Evolutionary conservation across 169 alveolate genomes (phyloP).

Genomic region (Plasmodium coatneyi): DNA sequence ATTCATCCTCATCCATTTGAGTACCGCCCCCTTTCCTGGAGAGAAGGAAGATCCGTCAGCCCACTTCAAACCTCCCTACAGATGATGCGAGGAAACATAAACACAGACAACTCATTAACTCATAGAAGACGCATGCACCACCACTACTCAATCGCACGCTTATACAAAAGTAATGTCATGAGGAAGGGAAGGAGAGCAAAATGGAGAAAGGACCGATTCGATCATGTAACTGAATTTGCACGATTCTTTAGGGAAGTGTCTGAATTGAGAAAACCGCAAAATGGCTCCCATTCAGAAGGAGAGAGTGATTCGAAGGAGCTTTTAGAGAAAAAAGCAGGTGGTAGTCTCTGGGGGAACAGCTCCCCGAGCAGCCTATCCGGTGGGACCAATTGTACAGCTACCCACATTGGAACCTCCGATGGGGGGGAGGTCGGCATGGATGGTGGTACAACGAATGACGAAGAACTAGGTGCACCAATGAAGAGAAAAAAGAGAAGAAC

Average conservation of each 20-base stretch:
- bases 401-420: background rate
- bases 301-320: background rate
- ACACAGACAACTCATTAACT: background rate
- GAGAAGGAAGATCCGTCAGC: background rate
- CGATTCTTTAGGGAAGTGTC: constrained; percentile 6
- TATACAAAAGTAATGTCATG: background rate
- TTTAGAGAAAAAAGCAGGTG: background rate
- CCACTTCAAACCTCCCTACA: background rate
- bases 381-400: background rate
- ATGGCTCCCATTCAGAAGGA: background rate
- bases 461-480: background rate
- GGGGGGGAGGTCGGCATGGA: background rate
- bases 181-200: background rate
- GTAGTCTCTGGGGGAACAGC: background rate
- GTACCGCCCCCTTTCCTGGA: background rate
- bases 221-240: background rate
- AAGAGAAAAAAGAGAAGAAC: background rate
- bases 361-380: background rate
- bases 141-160: background rate
- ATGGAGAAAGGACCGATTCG: background rate
- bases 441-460: background rate
- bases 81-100: background rate
- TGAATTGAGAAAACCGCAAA: background rate
- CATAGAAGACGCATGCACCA: background rate
- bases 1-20: background rate